Base-by-base conservation (phyloP, 768 basidiomycete species). In the Terana coerulea region DNA sequence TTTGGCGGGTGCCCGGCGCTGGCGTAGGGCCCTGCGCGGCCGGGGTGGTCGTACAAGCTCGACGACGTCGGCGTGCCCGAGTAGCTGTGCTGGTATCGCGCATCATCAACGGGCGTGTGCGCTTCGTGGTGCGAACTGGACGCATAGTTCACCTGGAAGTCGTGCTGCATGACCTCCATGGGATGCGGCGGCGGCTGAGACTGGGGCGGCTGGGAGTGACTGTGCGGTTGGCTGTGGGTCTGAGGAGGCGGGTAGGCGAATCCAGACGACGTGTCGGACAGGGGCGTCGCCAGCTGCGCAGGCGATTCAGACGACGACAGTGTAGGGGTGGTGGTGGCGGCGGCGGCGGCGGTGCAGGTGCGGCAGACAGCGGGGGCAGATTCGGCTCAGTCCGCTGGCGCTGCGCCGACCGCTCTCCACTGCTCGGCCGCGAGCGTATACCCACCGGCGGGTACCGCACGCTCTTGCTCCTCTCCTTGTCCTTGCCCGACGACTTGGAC, bases 351-450 rank as follows among this genome's bases (percentile, higher is more conserved):
- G 3, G 41, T 22, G 14, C n/a, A 24, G 42, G 43, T 14, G 49
- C 10, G 49, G 49, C n/a, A 21, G 36, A 40, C 8, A 40, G 17
- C 4, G 49, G 25, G 8, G 53, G 49, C 14, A 49, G 35, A 8
- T 33, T 30, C 15, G 56, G 48, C 40, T 31, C 25, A 17, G 53
- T 58, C 9, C 54, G 54, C 25, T 47, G 45, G 10, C 54, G 46
- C 24, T 21, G 24, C 28, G 40, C n/a, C 28, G 51, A 55, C n/a
- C 41, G 29, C 35, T 43, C 51, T 3, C 35, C 28, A 53, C 72
- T 72, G 37, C 67, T 69, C 25, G 70, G 62, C 12, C 78, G 72
- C 9, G 75, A 65, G 14, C 80, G 78, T 37, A 78, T 68, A 31
- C 79, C 78, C 9, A 75, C 63, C 21, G 72, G 52, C 14, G 78